These are phyloP conservation scores for Platismatia glauca DNA, from an alignment of 495 filamentous ascomycete genomes.

Conservation along the genomic window DNA sequence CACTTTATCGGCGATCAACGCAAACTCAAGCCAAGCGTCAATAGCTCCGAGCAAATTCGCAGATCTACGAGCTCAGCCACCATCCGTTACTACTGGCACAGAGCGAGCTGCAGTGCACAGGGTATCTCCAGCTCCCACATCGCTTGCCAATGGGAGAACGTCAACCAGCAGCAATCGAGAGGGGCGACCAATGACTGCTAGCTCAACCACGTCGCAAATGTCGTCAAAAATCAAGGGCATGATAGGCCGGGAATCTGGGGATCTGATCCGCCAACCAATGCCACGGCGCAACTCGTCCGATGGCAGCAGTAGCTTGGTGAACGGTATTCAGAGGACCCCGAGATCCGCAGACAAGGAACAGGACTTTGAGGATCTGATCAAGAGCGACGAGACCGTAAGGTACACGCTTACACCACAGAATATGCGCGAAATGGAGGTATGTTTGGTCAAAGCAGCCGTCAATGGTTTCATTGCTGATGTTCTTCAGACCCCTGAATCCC, in stretches of 20 bases:
- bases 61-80: slow-evolving; percentile 16
- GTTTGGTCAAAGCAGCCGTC: slow-evolving; percentile 20
- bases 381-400: slow-evolving; percentile 83
- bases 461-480: slow-evolving; percentile 7
- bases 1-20: neutral
- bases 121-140: slow-evolving; percentile 32
- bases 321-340: slow-evolving; percentile 29
- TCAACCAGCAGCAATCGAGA: slow-evolving; percentile 41
- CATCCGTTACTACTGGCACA: slow-evolving; percentile 13
- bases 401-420: slow-evolving; percentile 86
- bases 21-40: neutral
- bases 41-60: neutral
- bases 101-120: slow-evolving; percentile 47
- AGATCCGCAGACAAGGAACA: slow-evolving; percentile 40
- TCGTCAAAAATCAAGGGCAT: slow-evolving; percentile 47
- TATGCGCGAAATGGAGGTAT: slow-evolving; percentile 78
- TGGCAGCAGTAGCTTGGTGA: slow-evolving; percentile 30
- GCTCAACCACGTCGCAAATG: slow-evolving; percentile 44
- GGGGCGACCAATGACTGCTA: slow-evolving; percentile 46
- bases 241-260: slow-evolving; percentile 37
- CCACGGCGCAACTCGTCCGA: slow-evolving; percentile 42
- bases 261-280: slow-evolving; percentile 29
- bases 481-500: slow-evolving; percentile 35
- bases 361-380: slow-evolving; percentile 79
- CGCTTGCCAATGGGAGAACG: slow-evolving; percentile 30